Evolutionary conservation across 805 yeast species (phyloP), one percentile per base, ranked within the genome.

Genomic region (Candida pseudofarinosa): DNA sequence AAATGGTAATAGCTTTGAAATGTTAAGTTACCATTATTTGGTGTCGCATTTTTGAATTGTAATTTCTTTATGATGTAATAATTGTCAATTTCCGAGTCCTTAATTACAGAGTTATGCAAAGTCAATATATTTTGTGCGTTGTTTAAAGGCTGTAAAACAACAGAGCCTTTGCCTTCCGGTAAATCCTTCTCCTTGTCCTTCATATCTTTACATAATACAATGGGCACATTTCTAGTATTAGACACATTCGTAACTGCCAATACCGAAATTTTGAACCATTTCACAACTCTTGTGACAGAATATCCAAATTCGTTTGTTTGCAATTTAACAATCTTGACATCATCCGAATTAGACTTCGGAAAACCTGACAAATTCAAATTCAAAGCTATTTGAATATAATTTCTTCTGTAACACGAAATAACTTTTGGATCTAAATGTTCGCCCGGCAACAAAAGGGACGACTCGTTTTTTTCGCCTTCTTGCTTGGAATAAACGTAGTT

Each of bases 1-100:
- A 73, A 52, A 47, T 64, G 74, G 48, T 70, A 75, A 48, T 71
- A 75, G 39, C 74, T 74, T 49, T 72, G 78, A 43, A 65, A 65
- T 7, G 64, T 56, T 15, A 64, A 55, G 52, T 74, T 75, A 17
- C 77, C 77, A 49, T 73, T 74, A 48, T 75, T 75, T 8, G 80
- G 78, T 2, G 80, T 75, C 16, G 80, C 77, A 48, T 63, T 74
- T 38, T 69, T 69, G 56, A 76, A 76, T 48, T 74, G 78, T 14
- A 73, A 57, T 50, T 69, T 71, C 40, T 63, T 69, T 16, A 74
- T 55, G 10, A 58, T 50, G 47, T 61, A 67, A 44, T 50, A 67
- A 37, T 58, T 55, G 40, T 64, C 67, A 32, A 56, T 56, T 36
- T 53, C 53, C 39, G 51, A 50, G 5, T 52, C 49, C n/a, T 43